Conservation (phyloP, 345 rosid species). For the Eucalyptus sp. region DNA sequence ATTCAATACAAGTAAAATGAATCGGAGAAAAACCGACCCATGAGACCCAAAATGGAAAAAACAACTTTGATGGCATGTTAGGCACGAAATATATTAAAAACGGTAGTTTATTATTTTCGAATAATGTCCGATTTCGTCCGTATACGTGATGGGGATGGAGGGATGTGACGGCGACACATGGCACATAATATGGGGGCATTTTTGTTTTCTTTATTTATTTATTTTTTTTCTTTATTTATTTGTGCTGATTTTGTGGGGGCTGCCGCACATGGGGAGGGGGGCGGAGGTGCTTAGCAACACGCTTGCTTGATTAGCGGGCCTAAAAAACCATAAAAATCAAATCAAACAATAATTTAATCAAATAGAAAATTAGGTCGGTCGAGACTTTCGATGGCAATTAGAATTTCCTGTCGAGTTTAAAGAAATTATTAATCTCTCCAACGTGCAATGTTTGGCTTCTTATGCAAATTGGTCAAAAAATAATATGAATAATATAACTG, state of each 20-base stretch:
- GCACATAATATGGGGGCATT: neutral
- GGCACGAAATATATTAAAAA: neutral
- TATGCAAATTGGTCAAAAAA: neutral
- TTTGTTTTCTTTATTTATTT: neutral
- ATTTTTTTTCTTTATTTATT: neutral
- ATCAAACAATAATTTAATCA: neutral
- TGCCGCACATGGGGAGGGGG: slow-evolving; percentile 35
- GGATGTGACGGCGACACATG: neutral
- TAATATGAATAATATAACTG: rapidly evolving
- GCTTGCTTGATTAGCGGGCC: slow-evolving; percentile 44
- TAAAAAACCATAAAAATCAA: slow-evolving; percentile 6
- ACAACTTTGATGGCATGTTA: rapidly evolving
- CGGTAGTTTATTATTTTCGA: neutral
- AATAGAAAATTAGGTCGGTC: neutral
- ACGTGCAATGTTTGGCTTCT: neutral
- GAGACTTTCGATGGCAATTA: neutral
- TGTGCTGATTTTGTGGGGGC: slow-evolving; percentile 4
- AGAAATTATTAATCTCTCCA: neutral
- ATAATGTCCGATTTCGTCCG: neutral
- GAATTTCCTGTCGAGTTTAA: neutral
- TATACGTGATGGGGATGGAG: neutral
- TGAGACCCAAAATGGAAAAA: too few relatives aligned
- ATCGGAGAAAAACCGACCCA: neutral
- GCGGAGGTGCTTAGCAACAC: slow-evolving; percentile 13
- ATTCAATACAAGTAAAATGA: neutral